A percentile compares a stretch with the other conserved stretches of the same genome.
Conservation (phyloP, 176 grass and related monocot species). For the Ampelocalamus luodianensis region DNA sequence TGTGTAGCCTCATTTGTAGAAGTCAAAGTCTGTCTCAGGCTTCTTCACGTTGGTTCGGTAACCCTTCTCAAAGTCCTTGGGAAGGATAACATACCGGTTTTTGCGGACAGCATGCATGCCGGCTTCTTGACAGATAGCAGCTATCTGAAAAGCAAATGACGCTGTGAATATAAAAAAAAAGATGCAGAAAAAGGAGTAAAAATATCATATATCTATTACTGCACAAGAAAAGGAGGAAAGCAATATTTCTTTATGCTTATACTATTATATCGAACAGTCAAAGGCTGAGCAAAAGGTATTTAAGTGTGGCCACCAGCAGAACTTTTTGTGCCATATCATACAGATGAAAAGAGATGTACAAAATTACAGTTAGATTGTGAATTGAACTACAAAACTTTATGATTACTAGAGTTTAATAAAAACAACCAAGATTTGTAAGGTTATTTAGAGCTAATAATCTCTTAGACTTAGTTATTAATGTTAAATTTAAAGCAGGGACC, state of each 20-base stretch:
- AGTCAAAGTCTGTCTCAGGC: constrained; percentile 92
- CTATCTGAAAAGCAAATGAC: constrained; percentile 53
- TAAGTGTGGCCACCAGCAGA: not conserved
- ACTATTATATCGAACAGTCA: not conserved
- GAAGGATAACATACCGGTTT: constrained; percentile 95
- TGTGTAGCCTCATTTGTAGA: constrained; percentile 78
- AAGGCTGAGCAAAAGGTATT: not conserved
- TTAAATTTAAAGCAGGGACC: too few species aligned
- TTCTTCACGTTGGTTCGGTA: constrained; percentile 98
- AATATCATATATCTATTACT: not conserved
- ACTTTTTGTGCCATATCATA: not conserved
- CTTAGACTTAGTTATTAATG: too few species aligned
- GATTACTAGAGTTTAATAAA: too few species aligned
- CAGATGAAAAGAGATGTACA: not conserved
- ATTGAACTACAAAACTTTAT: not conserved
- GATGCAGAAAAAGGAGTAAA: not conserved
- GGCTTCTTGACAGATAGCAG: constrained; percentile 96
- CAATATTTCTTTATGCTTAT: not conserved
- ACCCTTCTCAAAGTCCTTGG: constrained; percentile 98
- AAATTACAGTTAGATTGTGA: not conserved
- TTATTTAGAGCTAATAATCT: too few species aligned
- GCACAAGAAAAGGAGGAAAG: not conserved
- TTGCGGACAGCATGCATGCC: constrained; percentile 98
- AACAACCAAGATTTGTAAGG: too few species aligned
- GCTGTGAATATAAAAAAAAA: not conserved